Evolutionary conservation across 768 basidiomycete genomes (phyloP), one percentile per base, ranked within the genome.

Genomic region (Tephrocybe sp.): DNA sequence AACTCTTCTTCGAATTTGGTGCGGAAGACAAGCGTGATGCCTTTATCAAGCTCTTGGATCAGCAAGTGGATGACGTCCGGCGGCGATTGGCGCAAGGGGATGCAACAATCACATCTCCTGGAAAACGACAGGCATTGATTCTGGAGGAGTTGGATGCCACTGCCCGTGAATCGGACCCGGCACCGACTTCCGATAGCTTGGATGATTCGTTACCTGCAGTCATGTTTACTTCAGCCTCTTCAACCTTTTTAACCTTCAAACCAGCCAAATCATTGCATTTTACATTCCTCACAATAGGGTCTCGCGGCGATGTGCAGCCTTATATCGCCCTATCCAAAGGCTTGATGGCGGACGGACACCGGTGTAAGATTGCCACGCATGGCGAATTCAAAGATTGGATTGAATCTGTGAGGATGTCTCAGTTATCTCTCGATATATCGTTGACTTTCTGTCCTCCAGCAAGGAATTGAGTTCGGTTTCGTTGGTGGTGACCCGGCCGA

Each of bases 401-500:
- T 50, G 92, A 94, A 76, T 84, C 91, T 47, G 93, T 96, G 60
- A 68, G 92, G 74, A 15, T 9, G 21, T n/a, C 30, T 31, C 39
- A 19, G 40, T 19, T 9, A 48, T 32, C 43, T 37, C 19, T 42
- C 13, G 24, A 46, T 25, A 53, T 49, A 38, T 15, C 31, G 13
- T 34, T 57, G 30, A 53, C 21, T 43, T 19, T 16, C 28, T 12
- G 51, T 26, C 51, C n/a, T 9, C 28, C 55, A 97, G 93, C 79
- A 98, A 63, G 93, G 92, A n/a, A 97, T 99, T 60, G 94, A 94
- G 62, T 98, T 89, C 65, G 88, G 88, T 9, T 87, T 81, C 56
- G 94, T 98, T 35, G 96, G 97, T 9, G 96, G 96, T 22, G 97
- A 98, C 67, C 96, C 96, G 9, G 95, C 97, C 1, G 96, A 98